Evolutionary conservation across 1,284 basidiomycete genomes (phyloP), one percentile per base, ranked within the genome.

Genomic region (Tremellales sp.): DNA sequence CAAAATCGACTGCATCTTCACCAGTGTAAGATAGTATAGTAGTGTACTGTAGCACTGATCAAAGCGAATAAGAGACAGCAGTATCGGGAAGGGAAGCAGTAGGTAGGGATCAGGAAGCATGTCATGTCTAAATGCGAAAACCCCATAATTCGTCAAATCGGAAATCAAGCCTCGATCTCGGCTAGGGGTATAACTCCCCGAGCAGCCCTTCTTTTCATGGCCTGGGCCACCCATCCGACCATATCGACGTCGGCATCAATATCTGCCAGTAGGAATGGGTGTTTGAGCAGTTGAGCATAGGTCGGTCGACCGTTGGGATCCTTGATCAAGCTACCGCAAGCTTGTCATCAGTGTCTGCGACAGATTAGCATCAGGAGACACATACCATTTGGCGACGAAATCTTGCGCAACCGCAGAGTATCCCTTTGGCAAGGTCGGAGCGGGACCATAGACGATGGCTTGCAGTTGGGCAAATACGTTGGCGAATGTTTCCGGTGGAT

Each of bases 381-480:
- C 75, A 56, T 48, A 76, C 76, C 77, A 78, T 38, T 66, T 62
- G 16, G 71, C 72, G 10, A 79, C 76, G 60, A 79, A 79, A 48
- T 76, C 72, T 38, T 72, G 61, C 6, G 76, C 75, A 16, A 70
- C 70, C 18, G 58, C 60, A 45, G 53, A 58, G 73, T 78, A 74
- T 29, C 38, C 75, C 58, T 70, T 70, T 2, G 93, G 91, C 36
- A 98, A 75, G 45, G 83, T 81, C 3, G 95, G 94, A 6, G 93
- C 83, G 40, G 92, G 85, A 1, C 93, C 95, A 58, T 97, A 84
- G 4, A 98, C 92, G 56, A 98, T 98, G 2, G 93, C 93, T 25
- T 87, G 89, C 33, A 98, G 76, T 74, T 98, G 92, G 2, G 92
- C 87, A 69, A 98, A 95, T 2, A 97, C 92, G 68, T 97, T 97